Evolutionary conservation across 129 eudicot species (phyloP), one percentile per base, ranked within the genome.

Genomic region (Solidago caesia): DNA sequence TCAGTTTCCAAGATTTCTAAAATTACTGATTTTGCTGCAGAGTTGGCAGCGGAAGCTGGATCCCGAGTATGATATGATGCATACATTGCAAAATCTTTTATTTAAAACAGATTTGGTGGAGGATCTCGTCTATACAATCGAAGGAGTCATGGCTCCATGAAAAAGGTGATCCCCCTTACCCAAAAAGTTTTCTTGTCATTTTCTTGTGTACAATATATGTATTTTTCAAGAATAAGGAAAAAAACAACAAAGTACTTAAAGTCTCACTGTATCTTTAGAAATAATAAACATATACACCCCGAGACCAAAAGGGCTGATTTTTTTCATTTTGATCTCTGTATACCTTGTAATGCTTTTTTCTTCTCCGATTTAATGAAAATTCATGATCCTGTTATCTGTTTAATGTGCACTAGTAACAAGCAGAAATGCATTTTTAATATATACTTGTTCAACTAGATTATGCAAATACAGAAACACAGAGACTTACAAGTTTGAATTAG

Each of bases 1-100:
- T 65, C 7, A 0, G 27, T 52, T 44, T 59, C 68, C 11, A 21
- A 11, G 26, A 27, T 2, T 60, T 27, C 10, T 66, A 64, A 39
- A 33, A 6, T 66, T 66, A n/a, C 8, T 42, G 43, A 11, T 42
- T 64, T 29, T 53, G 27, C 16, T 85, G 76, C 78, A 94, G 98
- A 91, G 98, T 27, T 94, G 98, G 98, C 98, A 94, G 67, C 67
- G 93, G 80, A 94, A 94, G 74, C 91, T 94, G 43, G 98, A 94
- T 68, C 97, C 98, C 1, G 97, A 87, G 42, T 94, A 90, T 74
- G 91, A 94, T 49, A 93, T 84, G 66, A 77, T 94, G 87, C 82
- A 87, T 33, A 87, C 98, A 41, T 72, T 94, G 88, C 89, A 84
- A 68, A 75, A 81, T 46, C 75, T 94, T 80, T 79, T 94, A 59